Base-by-base conservation (phyloP, 352 stramenopile species). In the Phytophthora agathidicida region DNA sequence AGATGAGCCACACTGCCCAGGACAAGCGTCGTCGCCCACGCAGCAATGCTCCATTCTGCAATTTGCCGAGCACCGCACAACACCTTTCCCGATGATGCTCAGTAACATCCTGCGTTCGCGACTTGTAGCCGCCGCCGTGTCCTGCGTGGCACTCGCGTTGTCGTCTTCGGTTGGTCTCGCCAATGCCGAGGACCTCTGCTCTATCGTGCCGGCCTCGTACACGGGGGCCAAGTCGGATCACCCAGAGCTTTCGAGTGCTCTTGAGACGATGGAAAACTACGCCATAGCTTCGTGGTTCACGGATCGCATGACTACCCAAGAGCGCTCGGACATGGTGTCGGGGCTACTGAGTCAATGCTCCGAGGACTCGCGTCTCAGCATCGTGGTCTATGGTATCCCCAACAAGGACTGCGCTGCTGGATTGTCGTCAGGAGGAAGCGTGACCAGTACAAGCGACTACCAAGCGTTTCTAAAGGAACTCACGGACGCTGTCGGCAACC, bases 311-410 rank as follows among this genome's bases (percentile, higher is more conserved):
- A 55, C 44, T 1, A 39, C 52, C 22, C 45, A 56, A 10, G 63
- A 71, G 9, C 56, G 60, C 13, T 56, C 51, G 1, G 58, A 41
- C 13, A 63, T 68, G 37, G 38, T 71, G 19, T 52, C 60, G 26
- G 47, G 28, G 16, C 60, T 88, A 16, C 48, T 80, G 4, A 49
- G 23, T 8, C 38, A 52, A 17, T 84, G 77, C 32, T 47, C 50
- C 1, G 57, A 69, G 19, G 68, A 68, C 22, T 66, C 63, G 16
- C 68, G 75, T 0, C 46, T 88, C 1, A 82, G 37, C 11, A 58
- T 88, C 38, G 76, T 87, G 7, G 73, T 89, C 11, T 89, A 89
- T 45, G 79, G 76, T 13, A 62, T 89, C 8, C 79, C 76, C 6
- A 73, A 85, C 51, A 87, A 89, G 52, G 76, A 89, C 52, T 89